Evolutionary conservation across 1,284 basidiomycete species (phyloP), one percentile per base, ranked within the genome.

Genomic region (Leccinum holopus): DNA sequence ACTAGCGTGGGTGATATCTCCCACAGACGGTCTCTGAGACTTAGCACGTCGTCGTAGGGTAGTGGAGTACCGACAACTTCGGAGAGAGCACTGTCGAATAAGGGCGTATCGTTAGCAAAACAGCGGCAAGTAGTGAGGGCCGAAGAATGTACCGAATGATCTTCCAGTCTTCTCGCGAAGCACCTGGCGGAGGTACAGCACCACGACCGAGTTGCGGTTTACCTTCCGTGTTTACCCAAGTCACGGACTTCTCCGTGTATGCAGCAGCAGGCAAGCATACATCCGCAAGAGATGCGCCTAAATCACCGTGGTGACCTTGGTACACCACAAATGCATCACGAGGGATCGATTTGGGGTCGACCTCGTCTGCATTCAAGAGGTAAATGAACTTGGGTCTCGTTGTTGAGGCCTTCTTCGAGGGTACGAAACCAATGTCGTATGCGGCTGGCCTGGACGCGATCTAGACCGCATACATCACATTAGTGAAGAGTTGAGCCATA

Each of bases 221-320:
- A 58, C 97, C 97, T 77, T 99, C 97, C 0, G 96, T 97, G 82
- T 99, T 99, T 64, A 99, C 87, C 93, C 95, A 99, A 2, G 95
- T 98, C 58, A 86, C 84, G 11, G 86, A 84, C 81, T 99, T 99
- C 80, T 99, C 97, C 2, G 97, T 99, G 81, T 98, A 98, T 2
- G 97, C 97, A 28, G 92, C 86, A 30, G 87, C 95, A 52, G 97
- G 97, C 51, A 99, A 80, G 76, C 93, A 94, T 63, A 99, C 95
- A 75, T 99, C 97, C 18, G 97, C 97, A 58, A 96, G 90, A 73
- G 96, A 94, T 3, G 97, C 97, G 58, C 97, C 97, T 52, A 95
- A 83, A 76, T 99, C 97, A 75, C 97, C 97, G 75, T 99, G 97
- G 78, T 98, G 97, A 54, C 97, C 97, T 77, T 99, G 97, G 80